Conservation (phyloP, 495 filamentous ascomycete species). For the Daldinia concentrica region DNA sequence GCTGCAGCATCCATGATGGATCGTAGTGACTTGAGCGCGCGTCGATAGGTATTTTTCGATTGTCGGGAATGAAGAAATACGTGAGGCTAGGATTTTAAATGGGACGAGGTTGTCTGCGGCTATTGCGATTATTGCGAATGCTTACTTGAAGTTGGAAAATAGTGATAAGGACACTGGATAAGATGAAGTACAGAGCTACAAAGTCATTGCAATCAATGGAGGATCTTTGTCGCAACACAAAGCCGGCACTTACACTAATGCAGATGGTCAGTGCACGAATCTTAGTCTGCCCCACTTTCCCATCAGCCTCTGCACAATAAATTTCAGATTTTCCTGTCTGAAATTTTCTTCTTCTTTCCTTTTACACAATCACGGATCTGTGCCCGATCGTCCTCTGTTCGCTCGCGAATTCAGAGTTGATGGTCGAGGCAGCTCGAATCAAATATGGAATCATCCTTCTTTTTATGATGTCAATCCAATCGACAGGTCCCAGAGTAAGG, state of each 20-base stretch:
- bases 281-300: constrained; percentile 24
- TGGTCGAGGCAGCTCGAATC: constrained; percentile 82
- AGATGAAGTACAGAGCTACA: neutral
- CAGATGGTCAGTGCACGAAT: constrained; percentile 17
- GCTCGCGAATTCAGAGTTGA: constrained; percentile 72
- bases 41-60: neutral
- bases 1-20: constrained; percentile 79
- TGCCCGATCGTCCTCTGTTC: constrained; percentile 78
- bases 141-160: neutral
- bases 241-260: neutral
- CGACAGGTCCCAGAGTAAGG: constrained; percentile 91
- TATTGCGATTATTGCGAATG: neutral
- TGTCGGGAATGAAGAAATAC: neutral
- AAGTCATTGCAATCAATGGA: neutral
- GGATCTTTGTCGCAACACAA: neutral
- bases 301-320: constrained; percentile 28
- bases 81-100: neutral
- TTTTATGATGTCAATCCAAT: constrained; percentile 85
- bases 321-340: constrained; percentile 36
- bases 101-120: neutral
- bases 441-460: constrained; percentile 77
- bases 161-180: neutral
- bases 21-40: neutral
- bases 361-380: constrained; percentile 74
- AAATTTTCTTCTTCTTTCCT: constrained; percentile 49